phyloP scores from a whole-genome alignment of 2,329 filamentous ascomycete species.

The Bipolaris cookei region DNA sequence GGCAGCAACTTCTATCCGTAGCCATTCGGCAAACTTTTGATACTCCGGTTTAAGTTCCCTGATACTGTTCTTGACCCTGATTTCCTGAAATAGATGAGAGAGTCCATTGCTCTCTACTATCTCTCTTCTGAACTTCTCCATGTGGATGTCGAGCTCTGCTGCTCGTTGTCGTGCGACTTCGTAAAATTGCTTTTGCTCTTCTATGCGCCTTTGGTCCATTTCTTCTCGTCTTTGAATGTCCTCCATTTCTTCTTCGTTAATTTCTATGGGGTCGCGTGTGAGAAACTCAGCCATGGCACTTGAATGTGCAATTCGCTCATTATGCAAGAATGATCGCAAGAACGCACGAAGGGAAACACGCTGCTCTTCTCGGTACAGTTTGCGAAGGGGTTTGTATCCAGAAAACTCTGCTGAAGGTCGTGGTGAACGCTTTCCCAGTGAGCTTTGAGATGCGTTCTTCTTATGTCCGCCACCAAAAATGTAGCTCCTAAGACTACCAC shows the following conservation, averaged over 20 bases:
- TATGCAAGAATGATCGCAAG: conserved; percentile 82
- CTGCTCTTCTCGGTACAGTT: conserved; percentile 86
- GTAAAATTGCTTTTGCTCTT: conserved; percentile 93
- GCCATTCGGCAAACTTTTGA: conserved; percentile 97
- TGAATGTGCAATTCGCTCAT: conserved; percentile 81
- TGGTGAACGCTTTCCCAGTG: conserved; percentile 43
- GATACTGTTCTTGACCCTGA: conserved; percentile 87
- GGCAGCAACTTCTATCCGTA: conserved; percentile 94
- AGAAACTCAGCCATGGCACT: conserved; percentile 86
- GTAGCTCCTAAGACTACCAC: conserved; percentile 54
- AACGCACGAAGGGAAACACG: conserved; percentile 90
- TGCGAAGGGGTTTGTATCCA: conserved; percentile 52
- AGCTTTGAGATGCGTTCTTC: conserved; percentile 51
- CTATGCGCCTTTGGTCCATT: conserved; percentile 85
- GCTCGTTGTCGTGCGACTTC: conserved; percentile 91
- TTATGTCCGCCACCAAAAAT: conserved; percentile 50
- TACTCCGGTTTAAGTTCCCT: conserved; percentile 91
- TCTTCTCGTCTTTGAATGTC: conserved; percentile 81
- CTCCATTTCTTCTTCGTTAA: conserved; percentile 80
- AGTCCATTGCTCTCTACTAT: conserved; percentile 82
- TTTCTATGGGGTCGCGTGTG: conserved; percentile 70
- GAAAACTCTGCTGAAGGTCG: conserved; percentile 43
- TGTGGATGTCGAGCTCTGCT: conserved; percentile 93
- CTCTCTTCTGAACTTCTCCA: conserved; percentile 78
- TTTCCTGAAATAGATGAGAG: conserved; percentile 90